Evolutionary conservation across 208 protist species (phyloP), one percentile per base, ranked within the genome.

Genomic region (Leishmania tarentolae): DNA sequence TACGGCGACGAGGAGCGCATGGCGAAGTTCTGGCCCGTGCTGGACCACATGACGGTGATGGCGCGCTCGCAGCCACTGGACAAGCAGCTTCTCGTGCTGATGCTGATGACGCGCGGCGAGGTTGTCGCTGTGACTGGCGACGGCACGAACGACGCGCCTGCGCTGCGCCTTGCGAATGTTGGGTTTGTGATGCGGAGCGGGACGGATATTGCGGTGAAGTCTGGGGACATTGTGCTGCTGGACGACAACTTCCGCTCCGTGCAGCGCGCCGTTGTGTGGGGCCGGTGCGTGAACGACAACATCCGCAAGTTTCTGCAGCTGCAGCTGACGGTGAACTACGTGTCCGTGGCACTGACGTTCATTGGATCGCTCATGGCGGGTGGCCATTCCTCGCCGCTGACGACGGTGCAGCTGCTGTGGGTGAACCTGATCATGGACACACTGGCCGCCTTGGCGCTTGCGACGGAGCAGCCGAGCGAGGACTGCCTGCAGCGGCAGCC

Each of bases 401-500:
- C 92, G 73, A 97, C 98, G 69, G 91, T 99, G 79, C 99, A 99
- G 93, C 93, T 99, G 37, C 90, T 99, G 75, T 99, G 99, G 99
- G 97, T 99, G 59, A 99, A 99, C 83, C 86, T 99, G 46, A 99
- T 99, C 93, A 99, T 99, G 98, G 99, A 99, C 88, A 99, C 99
- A 24, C 84, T 99, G 31, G 99, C 98, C 44, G 98, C 70, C 24
- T 24, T 99, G 0, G 98, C 99, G 40, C 89, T 99, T 6, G 98
- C 96, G 37, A 99, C 99, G 31, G 98, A 99, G 92, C 83, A 93
- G 75, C 99, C 99, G 37, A 90, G 86, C 6, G 92, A 97, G 83
- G 87, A 90, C 44, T 95, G 92, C 75, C 86, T 98, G 81, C 76
- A 76, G 44, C 88, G 92, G 56, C 86, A 86, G 31, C 95, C 93